Evolutionary conservation across 2,329 filamentous ascomycete species (phyloP).

Genomic region (Lachnellula arida): DNA sequence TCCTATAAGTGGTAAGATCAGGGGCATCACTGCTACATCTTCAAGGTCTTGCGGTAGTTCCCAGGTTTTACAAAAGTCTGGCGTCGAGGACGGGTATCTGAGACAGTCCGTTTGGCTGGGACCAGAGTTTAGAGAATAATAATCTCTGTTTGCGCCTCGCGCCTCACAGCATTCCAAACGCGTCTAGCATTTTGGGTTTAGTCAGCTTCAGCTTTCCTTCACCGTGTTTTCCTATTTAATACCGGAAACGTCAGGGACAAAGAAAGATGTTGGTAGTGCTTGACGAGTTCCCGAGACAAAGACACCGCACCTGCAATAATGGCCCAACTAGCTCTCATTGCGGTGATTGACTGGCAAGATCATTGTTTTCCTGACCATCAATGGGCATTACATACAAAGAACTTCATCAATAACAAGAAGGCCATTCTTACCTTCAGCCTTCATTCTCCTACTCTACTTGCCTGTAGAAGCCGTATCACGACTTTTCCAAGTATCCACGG

Average conservation of each 20-base stretch:
- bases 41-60: conserved; percentile 2
- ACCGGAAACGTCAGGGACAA: conserved; percentile 25
- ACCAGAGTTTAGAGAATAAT: conserved; percentile 9
- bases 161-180: conserved; percentile 13
- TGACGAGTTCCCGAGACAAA: conserved; percentile 33
- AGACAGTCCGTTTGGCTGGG: conserved; percentile 13
- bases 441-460: conserved; percentile 16
- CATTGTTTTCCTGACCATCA: conserved; percentile 31
- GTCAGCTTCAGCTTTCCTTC: conserved; percentile 10
- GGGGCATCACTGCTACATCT: not conserved
- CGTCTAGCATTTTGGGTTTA: conserved; percentile 11
- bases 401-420: conserved; percentile 27
- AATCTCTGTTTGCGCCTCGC: conserved; percentile 13
- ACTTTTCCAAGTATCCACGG: conserved; percentile 3
- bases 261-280: conserved; percentile 26
- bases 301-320: conserved; percentile 29
- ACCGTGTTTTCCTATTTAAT: conserved; percentile 3
- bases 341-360: conserved; percentile 23
- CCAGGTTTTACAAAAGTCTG: conserved; percentile 9
- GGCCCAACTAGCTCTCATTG: conserved; percentile 22
- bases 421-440: conserved; percentile 24
- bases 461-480: conserved; percentile 11
- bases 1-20: conserved; percentile 1
- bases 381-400: conserved; percentile 31
- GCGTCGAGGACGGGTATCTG: conserved; percentile 7